Conservation (phyloP, 768 basidiomycete species). For the Mycena polygramma region DNA sequence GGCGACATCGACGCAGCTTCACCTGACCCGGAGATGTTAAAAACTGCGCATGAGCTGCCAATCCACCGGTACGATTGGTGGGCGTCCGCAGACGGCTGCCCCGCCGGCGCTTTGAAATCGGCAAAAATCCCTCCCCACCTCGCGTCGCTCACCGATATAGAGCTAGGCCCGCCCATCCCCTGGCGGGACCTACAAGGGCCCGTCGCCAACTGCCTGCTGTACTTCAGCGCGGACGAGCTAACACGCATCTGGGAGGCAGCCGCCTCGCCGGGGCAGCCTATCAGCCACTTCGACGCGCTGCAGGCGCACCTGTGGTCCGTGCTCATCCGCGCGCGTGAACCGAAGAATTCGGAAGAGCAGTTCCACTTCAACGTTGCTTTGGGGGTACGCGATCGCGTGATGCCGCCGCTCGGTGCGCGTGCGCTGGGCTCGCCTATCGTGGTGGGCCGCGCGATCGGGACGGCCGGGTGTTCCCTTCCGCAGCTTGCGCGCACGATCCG, state of each 20-base stretch:
- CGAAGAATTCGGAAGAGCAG: constrained; percentile 34
- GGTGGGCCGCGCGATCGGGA: constrained; percentile 42
- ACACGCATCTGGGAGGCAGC: constrained; percentile 49
- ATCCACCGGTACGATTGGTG: constrained; percentile 49
- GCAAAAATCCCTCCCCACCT: constrained; percentile 39
- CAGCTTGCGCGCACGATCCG: constrained; percentile 47
- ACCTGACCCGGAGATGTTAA: constrained; percentile 42
- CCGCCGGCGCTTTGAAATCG: constrained; percentile 33
- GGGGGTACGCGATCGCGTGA: constrained; percentile 42
- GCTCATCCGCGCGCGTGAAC: constrained; percentile 47
- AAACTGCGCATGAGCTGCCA: constrained; percentile 39
- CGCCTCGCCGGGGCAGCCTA: constrained; percentile 16
- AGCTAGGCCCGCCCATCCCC: constrained; percentile 41
- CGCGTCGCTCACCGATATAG: constrained; percentile 13
- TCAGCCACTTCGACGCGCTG: constrained; percentile 53
- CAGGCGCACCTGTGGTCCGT: constrained; percentile 52
- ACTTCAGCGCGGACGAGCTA: constrained; percentile 45
- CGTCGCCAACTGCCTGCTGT: constrained; percentile 41
- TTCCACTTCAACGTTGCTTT: constrained; percentile 46
- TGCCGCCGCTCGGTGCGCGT: constrained; percentile 41
- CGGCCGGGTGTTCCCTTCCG: constrained; percentile 28
- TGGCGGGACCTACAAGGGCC: constrained; percentile 48
- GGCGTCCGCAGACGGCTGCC: constrained; percentile 42
- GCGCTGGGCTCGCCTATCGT: constrained; percentile 52
- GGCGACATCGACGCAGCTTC: constrained; percentile 46